These are phyloP conservation scores for Vararia minispora DNA, from an alignment of 768 basidiomycete genomes.

Conservation along the genomic window DNA sequence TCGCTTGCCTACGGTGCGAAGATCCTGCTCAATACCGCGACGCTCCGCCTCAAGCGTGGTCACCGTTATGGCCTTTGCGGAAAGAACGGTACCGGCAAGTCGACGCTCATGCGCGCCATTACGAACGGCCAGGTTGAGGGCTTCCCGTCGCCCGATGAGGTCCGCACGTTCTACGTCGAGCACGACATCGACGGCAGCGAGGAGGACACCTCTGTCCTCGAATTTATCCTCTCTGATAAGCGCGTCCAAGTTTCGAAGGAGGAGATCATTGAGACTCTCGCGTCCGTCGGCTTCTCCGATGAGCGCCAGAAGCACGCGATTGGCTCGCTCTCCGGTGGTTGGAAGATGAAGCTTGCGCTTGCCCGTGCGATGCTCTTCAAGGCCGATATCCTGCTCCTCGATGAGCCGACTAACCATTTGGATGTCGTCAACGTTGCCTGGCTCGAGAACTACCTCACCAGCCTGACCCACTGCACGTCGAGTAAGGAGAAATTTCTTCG, in stretches of 20 bases:
- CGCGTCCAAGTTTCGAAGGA: slow-evolving; percentile 61
- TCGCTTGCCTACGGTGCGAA: slow-evolving; percentile 98
- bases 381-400: slow-evolving; percentile 92
- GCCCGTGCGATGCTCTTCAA: slow-evolving; percentile 97
- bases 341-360: slow-evolving; percentile 99
- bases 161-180: slow-evolving; percentile 99
- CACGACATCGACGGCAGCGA: slow-evolving; percentile 98
- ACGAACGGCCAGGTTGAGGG: slow-evolving; percentile 94
- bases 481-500: slow-evolving; percentile 39
- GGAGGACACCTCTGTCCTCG: slow-evolving; percentile 79
- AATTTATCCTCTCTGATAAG: slow-evolving; percentile 80
- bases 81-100: slow-evolving; percentile 98
- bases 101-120: slow-evolving; percentile 87
- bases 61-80: slow-evolving; percentile 98
- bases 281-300: slow-evolving; percentile 85
- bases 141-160: slow-evolving; percentile 94
- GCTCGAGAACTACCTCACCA: slow-evolving; percentile 89
- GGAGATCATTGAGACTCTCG: slow-evolving; percentile 72
- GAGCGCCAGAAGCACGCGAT: slow-evolving; percentile 80
- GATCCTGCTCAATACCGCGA: slow-evolving; percentile 94
- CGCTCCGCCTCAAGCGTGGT: slow-evolving; percentile 94
- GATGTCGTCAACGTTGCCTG: slow-evolving; percentile 97
- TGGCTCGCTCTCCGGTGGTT: slow-evolving; percentile 91
- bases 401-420: slow-evolving; percentile 95
- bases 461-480: slow-evolving; percentile 85